Conservation (phyloP, 2,329 filamentous ascomycete species). For the Hirsutella thompsonii region DNA sequence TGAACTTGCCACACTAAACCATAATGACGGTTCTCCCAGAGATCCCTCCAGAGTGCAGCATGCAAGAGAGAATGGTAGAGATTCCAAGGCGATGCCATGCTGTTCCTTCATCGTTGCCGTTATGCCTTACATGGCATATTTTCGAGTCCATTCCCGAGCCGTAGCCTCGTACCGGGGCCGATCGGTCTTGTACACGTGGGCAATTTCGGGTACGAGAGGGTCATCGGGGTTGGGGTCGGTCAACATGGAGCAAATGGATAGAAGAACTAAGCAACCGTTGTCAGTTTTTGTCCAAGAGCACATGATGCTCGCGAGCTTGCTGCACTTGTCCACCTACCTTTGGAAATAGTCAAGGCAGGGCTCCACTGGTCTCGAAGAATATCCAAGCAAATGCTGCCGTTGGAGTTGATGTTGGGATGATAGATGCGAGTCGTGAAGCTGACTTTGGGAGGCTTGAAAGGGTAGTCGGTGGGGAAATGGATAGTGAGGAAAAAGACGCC, state of each 20-base stretch:
- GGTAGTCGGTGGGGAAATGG: slow-evolving; percentile 99
- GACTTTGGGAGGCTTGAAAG: slow-evolving; percentile 99
- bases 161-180: slow-evolving; percentile 91
- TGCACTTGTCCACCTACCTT: slow-evolving; percentile 47
- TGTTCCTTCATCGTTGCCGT: slow-evolving; percentile 2
- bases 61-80: slow-evolving; percentile 10
- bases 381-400: slow-evolving; percentile 97
- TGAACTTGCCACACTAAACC: neutral
- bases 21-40: slow-evolving; percentile 2
- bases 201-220: slow-evolving; percentile 95
- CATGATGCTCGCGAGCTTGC: neutral
- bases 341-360: slow-evolving; percentile 93
- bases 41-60: slow-evolving; percentile 1
- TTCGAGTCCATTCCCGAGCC: slow-evolving; percentile 95
- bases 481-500: slow-evolving; percentile 99
- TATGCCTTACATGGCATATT: slow-evolving; percentile 74
- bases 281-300: neutral
- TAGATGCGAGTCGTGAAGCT: slow-evolving; percentile 99
- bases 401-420: slow-evolving; percentile 99
- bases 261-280: slow-evolving; percentile 50
- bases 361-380: slow-evolving; percentile 99
- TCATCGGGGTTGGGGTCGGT: slow-evolving; percentile 99
- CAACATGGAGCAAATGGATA: slow-evolving; percentile 99
- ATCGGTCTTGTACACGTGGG: slow-evolving; percentile 99
- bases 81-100: slow-evolving; percentile 14